These are phyloP conservation scores for Yamadazyma phyllophila DNA, from an alignment of 805 yeast species.

Conservation along the genomic window DNA sequence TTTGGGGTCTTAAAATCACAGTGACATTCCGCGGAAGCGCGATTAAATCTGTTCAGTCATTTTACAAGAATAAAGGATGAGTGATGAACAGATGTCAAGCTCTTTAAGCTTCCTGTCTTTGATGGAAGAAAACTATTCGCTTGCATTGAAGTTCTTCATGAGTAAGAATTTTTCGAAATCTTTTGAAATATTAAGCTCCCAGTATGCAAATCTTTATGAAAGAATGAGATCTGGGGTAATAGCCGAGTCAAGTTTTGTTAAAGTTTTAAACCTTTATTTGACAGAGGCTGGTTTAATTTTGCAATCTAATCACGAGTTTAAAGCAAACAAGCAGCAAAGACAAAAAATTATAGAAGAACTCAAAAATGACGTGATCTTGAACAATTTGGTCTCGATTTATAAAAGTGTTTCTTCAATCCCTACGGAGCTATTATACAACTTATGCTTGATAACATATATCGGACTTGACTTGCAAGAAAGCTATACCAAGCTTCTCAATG, in stretches of 20 bases:
- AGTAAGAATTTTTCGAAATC: constrained; percentile 37
- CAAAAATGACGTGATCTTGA: constrained; percentile 17
- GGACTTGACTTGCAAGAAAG: constrained; percentile 19
- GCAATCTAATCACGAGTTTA: constrained; percentile 12
- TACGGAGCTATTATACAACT: constrained; percentile 31
- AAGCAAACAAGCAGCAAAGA: constrained; percentile 10
- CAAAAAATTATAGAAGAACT: constrained; percentile 16
- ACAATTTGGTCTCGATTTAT: constrained; percentile 19
- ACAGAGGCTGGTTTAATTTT: constrained; percentile 29
- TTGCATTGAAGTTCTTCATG: constrained; percentile 39
- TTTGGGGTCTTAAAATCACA: background rate
- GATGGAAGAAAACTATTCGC: constrained; percentile 21
- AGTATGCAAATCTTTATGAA: constrained; percentile 21
- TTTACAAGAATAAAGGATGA: background rate
- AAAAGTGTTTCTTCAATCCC: constrained; percentile 25
- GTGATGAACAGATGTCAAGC: constrained; percentile 4
- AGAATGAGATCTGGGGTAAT: constrained; percentile 24
- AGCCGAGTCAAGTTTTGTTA: constrained; percentile 28
- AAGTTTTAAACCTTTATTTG: constrained; percentile 34
- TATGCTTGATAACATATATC: constrained; percentile 27
- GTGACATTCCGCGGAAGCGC: constrained; percentile 1
- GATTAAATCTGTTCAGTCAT: background rate
- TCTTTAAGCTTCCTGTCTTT: constrained; percentile 10
- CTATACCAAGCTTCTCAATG: constrained; percentile 8
- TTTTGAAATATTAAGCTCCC: constrained; percentile 22